Evolutionary conservation across 371 early-diverging fungal species (phyloP), one percentile per base, ranked within the genome.

Genomic region (Sanchytrium tribonematis): DNA sequence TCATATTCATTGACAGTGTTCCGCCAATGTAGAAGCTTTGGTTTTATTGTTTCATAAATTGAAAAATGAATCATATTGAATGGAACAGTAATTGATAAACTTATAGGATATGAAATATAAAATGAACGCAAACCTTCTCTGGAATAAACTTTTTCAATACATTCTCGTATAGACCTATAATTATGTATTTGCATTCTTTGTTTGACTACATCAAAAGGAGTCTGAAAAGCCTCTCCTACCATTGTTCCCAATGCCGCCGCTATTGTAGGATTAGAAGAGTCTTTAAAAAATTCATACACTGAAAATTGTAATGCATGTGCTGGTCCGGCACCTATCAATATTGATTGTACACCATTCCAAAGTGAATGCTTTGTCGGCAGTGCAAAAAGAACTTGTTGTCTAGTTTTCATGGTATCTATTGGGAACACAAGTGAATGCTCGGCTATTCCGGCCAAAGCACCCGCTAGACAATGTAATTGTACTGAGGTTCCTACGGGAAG

Each of bases 371-470:
- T 77, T 1, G 89, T 88, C 71, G 88, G 89, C 2, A 84, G 84
- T 0, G 86, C 79, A 22, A 81, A 72, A 70, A 88, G 28, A 1
- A 30, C 65, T 66, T 31, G 32, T 12, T 16, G 12, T 48, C 72
- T 72, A 80, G 87, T 89, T 86, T 95, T 95, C 75, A 93, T 86
- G 71, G 84, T 83, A 74, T 96, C 97, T 32, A 94, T 80, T 12
- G 97, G 97, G 79, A 88, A 93, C 88, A 91, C 90, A 69, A 91
- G 83, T 68, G 87, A 83, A 75, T 96, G 97, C 76, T 96, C 97
- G 32, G 89, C 88, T 72, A 94, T 91, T 72, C 97, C 97, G 29
- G 97, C 97, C 22, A 91, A 79, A 1, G 94, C 93, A 31, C 97
- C 97, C 1, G 95, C 95, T 66, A 87, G 22, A 48, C 48, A 48